Evolutionary conservation across 2,329 filamentous ascomycete species (phyloP).

Genomic region (Clonostachys solani): DNA sequence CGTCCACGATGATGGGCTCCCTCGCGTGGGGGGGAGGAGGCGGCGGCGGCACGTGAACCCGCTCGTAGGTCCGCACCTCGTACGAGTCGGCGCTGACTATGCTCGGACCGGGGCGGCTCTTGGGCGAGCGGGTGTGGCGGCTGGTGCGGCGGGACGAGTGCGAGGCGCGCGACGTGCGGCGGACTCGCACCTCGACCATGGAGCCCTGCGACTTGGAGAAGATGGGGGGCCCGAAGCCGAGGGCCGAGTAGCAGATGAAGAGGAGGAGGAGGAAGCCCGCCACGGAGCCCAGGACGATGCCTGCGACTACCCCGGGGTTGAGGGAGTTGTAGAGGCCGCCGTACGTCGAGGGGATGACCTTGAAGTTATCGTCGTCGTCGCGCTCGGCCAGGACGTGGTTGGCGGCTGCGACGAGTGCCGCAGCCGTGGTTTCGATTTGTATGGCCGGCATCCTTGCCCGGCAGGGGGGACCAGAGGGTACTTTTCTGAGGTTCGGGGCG

Average conservation of each 20-base stretch:
- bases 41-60: conserved; percentile 1
- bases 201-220: conserved; percentile 9
- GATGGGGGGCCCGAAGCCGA: conserved; percentile 34
- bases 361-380: conserved; percentile 6
- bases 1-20: conserved; percentile 16
- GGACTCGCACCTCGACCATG: conserved; percentile 4
- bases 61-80: conserved; percentile 16
- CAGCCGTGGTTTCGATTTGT: too few species aligned
- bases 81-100: conserved; percentile 16
- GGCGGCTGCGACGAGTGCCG: too few species aligned
- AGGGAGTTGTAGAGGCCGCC: conserved; percentile 27
- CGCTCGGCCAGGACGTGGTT: conserved; percentile 11
- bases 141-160: conserved; percentile 6
- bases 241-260: conserved; percentile 44
- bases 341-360: conserved; percentile 28
- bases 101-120: conserved; percentile 10
- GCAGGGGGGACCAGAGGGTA: too few species aligned
- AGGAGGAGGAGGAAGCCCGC: conserved; percentile 48
- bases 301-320: conserved; percentile 35
- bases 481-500: too few species aligned
- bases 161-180: conserved; percentile 4
- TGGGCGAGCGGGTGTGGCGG: conserved; percentile 9
- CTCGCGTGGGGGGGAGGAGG: not conserved
- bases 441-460: too few species aligned
- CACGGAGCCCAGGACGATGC: conserved; percentile 38